Conservation (phyloP, 2,329 filamentous ascomycete genomes). For the Davidsoniella virescens region DNA sequence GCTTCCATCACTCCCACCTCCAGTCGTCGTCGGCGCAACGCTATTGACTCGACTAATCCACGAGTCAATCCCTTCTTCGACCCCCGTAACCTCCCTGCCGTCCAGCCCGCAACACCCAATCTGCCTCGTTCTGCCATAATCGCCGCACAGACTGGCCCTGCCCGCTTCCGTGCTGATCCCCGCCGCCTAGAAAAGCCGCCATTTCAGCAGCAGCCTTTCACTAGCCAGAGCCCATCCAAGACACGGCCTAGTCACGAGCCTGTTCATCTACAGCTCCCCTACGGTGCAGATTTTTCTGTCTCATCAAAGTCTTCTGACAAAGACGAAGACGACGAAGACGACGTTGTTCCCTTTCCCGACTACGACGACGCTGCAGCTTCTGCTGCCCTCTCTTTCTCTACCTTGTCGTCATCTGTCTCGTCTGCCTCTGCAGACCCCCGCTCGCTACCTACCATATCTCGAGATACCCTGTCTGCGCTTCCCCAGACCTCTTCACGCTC, state of each 20-base stretch:
- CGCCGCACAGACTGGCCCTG: slow-evolving; percentile 14
- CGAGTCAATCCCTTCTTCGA: slow-evolving; percentile 12
- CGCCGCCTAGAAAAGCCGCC: slow-evolving; percentile 13
- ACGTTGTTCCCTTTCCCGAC: slow-evolving; percentile 11
- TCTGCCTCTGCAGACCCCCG: slow-evolving; percentile 10
- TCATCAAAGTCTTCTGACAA: neutral
- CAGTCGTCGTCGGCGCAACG: slow-evolving; percentile 14
- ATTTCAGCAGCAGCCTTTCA: slow-evolving; percentile 12
- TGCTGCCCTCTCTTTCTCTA: slow-evolving; percentile 10
- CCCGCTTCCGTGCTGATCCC: slow-evolving; percentile 13
- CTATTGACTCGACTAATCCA: slow-evolving; percentile 13
- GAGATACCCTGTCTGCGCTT: slow-evolving; percentile 10
- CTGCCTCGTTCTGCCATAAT: slow-evolving; percentile 14
- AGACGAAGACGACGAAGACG: slow-evolving; percentile 3
- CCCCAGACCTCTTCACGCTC: slow-evolving; percentile 7
- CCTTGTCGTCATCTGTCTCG: neutral
- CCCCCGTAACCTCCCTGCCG: slow-evolving; percentile 12
- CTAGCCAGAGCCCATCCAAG: slow-evolving; percentile 8
- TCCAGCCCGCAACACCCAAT: slow-evolving; percentile 11
- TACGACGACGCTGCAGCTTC: slow-evolving; percentile 11
- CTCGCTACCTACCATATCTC: slow-evolving; percentile 9
- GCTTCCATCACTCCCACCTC: slow-evolving; percentile 6
- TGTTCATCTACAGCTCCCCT: slow-evolving; percentile 11
- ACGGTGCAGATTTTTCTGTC: slow-evolving; percentile 12
- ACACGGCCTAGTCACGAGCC: slow-evolving; percentile 5